Conservation (phyloP, 225 moss, liverwort and hornwort species). For the Asterella californica region DNA sequence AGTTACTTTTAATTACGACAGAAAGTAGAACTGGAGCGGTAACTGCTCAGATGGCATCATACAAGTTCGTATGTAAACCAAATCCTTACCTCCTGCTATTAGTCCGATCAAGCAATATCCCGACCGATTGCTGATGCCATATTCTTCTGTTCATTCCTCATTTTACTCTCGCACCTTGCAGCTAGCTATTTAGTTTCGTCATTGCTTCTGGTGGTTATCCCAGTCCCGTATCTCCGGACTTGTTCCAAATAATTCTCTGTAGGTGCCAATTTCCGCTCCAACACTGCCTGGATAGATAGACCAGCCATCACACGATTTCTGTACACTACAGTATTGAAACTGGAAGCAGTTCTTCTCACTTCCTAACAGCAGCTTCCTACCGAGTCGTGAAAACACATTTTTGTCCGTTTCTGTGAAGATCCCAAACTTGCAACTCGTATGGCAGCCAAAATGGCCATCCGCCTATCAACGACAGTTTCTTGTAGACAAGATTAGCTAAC, state of each 20-base stretch:
- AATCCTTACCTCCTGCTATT: neutral
- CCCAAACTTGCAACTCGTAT: neutral
- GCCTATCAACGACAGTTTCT: neutral
- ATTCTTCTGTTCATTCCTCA: neutral
- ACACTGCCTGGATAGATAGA: neutral
- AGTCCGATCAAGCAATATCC: neutral
- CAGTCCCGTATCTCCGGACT: neutral
- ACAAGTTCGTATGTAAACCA: neutral
- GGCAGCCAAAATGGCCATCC: neutral
- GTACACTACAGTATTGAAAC: neutral
- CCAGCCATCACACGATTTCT: neutral
- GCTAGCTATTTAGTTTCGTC: neutral
- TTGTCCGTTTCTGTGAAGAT: neutral
- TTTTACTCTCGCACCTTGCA: neutral
- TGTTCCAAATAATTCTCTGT: too few species aligned
- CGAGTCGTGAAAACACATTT: neutral
- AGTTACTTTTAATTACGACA: too few species aligned
- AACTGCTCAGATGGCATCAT: too few species aligned
- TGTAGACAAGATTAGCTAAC: neutral
- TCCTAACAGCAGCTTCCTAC: neutral
- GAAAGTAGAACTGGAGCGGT: neutral
- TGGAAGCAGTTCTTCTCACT: neutral
- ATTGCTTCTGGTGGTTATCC: neutral
- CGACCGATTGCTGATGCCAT: neutral
- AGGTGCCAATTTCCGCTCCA: neutral